Percentiles rank a stretch among this genome's conserved stretches.
phyloP scores from a whole-genome alignment of 1,284 basidiomycete species.

The Tilletiaria anomala region DNA sequence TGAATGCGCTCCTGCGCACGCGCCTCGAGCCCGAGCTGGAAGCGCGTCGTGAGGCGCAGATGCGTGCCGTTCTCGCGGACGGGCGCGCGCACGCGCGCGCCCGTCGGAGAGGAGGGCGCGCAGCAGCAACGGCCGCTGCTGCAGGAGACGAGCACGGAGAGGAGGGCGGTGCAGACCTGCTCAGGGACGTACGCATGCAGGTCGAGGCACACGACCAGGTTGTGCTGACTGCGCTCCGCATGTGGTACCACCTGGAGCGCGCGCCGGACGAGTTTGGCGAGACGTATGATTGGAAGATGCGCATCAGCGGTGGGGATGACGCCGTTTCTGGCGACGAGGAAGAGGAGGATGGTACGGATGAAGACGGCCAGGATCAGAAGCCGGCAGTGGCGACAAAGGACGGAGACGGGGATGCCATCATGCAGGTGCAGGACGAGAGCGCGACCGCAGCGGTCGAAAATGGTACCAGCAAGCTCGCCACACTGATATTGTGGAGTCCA shows the following conservation, averaged over 20 bases:
- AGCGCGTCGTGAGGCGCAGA: background rate
- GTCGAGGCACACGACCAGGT: slow-evolving; percentile 1
- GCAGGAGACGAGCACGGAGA: background rate
- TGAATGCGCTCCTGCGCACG: background rate
- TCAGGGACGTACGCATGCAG: background rate
- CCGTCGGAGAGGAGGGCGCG: background rate
- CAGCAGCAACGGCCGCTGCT: background rate
- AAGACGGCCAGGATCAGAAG: background rate
- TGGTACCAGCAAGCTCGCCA: no score
- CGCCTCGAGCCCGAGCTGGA: background rate
- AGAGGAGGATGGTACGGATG: background rate
- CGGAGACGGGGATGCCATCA: no score
- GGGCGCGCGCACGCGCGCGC: background rate
- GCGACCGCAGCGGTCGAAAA: no score
- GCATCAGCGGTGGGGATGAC: background rate
- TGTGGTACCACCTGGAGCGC: slow-evolving; percentile 3
- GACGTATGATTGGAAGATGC: slow-evolving; percentile 8
- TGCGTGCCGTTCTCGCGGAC: background rate
- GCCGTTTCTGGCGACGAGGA: background rate
- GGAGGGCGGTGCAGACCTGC: background rate
- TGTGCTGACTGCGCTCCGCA: background rate
- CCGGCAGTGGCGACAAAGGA: no score
- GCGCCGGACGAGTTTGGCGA: slow-evolving; percentile 6
- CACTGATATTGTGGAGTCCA: no score
- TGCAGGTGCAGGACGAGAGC: no score